Conservation (phyloP, 2,329 filamentous ascomycete species). For the Alternaria gaisen region DNA sequence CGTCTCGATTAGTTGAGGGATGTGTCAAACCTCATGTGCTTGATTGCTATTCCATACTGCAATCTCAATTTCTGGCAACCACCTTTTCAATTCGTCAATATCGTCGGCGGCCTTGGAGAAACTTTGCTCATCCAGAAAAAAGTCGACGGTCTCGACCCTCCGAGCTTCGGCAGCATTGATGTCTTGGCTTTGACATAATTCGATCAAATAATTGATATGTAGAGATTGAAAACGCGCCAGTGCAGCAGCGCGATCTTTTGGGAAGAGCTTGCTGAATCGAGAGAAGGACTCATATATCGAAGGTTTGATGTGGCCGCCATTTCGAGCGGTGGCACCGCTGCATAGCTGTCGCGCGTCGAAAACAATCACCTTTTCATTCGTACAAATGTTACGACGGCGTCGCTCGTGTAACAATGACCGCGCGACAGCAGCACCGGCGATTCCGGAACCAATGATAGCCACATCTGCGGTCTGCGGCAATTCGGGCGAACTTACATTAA, state of each 20-base stretch:
- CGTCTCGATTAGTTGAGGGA: neutral
- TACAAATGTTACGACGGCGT: constrained; percentile 2
- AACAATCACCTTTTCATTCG: constrained; percentile 52
- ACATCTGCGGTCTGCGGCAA: constrained; percentile 56
- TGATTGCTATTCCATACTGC: neutral
- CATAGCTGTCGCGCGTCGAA: constrained; percentile 40
- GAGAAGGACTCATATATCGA: constrained; percentile 20
- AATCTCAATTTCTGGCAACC: constrained; percentile 6
- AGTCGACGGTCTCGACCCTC: constrained; percentile 19
- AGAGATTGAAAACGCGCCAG: constrained; percentile 15
- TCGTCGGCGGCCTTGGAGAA: constrained; percentile 8
- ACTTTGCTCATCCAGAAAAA: constrained; percentile 14
- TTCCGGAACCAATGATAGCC: constrained; percentile 65
- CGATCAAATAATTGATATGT: constrained; percentile 13
- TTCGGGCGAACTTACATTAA: constrained; percentile 2
- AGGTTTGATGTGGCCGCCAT: constrained; percentile 36
- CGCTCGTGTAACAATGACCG: constrained; percentile 42
- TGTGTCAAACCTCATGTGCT: constrained; percentile 6
- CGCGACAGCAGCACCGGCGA: constrained; percentile 58
- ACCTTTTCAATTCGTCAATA: neutral
- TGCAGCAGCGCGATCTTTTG: constrained; percentile 20
- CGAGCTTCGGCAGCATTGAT: constrained; percentile 19
- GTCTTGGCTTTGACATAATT: constrained; percentile 11
- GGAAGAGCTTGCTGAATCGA: constrained; percentile 12
- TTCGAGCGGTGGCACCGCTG: constrained; percentile 44